A percentile compares a stretch with the other conserved stretches of the same genome.
Conservation (phyloP, 192 early-diverging fungal genomes). For the Coemansia umbellata region DNA sequence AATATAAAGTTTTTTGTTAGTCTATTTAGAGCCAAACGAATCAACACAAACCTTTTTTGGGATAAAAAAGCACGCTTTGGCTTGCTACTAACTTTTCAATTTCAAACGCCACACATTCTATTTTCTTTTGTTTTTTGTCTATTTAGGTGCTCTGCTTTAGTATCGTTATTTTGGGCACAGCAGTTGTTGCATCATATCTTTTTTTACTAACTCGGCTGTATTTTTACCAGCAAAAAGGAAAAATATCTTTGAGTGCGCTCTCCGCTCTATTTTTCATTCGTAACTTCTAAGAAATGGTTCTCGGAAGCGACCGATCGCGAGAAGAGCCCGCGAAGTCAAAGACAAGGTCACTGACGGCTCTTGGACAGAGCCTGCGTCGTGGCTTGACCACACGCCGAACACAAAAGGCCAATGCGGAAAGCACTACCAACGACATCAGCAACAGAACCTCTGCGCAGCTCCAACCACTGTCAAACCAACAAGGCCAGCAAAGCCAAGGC, state of each 20-base stretch:
- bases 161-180: not conserved
- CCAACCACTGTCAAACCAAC: not conserved
- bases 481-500: not conserved
- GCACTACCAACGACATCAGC: not conserved
- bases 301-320: conserved; percentile 46
- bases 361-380: conserved; percentile 46
- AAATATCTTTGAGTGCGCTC: not conserved
- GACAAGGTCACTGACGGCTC: conserved; percentile 31
- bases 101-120: not conserved
- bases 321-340: conserved; percentile 48
- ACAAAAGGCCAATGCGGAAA: conserved; percentile 10
- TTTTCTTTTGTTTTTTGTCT: not conserved
- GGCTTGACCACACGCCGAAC: conserved; percentile 42
- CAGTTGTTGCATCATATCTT: conserved; percentile 1
- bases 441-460: not conserved
- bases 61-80: not conserved
- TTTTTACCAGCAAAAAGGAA: not conserved
- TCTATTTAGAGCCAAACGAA: not conserved
- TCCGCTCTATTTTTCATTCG: not conserved
- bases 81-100: not conserved
- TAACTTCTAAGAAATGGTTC: conserved; percentile 20
- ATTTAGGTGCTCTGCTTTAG: not conserved
- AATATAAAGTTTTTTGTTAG: not conserved
- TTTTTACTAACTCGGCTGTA: not conserved
- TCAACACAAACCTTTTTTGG: not conserved